A percentile compares a stretch with the other conserved stretches of the same genome.
Conservation (phyloP, 768 basidiomycete genomes). For the Macrolepiota dolichaula region DNA sequence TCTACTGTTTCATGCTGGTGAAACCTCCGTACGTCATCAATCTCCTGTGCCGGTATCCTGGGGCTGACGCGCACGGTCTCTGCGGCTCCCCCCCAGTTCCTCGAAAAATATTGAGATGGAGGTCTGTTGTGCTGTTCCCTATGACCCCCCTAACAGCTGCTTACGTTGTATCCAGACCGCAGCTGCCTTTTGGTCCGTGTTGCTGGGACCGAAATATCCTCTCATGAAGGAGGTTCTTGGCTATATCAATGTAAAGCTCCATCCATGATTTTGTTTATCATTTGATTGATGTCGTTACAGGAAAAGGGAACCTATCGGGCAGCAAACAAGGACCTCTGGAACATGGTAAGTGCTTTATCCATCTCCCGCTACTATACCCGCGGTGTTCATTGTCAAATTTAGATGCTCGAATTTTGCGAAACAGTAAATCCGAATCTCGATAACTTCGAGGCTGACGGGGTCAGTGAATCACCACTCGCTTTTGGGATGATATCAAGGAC, state of each 20-base stretch:
- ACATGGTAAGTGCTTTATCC: slow-evolving; percentile 52
- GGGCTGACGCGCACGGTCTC: background rate
- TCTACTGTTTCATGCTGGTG: slow-evolving; percentile 65
- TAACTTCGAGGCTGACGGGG: slow-evolving; percentile 76
- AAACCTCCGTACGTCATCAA: slow-evolving; percentile 61
- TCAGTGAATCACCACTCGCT: slow-evolving; percentile 21
- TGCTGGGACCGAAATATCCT: slow-evolving; percentile 64
- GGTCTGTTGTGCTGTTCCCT: slow-evolving; percentile 36
- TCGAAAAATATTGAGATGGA: slow-evolving; percentile 82
- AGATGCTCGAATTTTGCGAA: slow-evolving; percentile 78
- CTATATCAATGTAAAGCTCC: slow-evolving; percentile 60
- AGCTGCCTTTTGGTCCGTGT: slow-evolving; percentile 71
- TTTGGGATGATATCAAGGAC: background rate
- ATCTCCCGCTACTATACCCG: background rate
- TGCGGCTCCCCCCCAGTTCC: slow-evolving; percentile 41
- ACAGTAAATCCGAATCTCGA: slow-evolving; percentile 55
- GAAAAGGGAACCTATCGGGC: slow-evolving; percentile 66
- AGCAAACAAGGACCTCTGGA: slow-evolving; percentile 84
- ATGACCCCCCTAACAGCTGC: background rate
- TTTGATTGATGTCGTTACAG: slow-evolving; percentile 22
- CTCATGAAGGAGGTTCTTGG: slow-evolving; percentile 61
- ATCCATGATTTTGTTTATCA: background rate
- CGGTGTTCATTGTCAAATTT: slow-evolving; percentile 10
- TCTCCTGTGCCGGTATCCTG: background rate
- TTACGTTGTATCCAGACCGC: slow-evolving; percentile 48